Base-by-base conservation (phyloP, 306 rosid species). In the Vicia sativa region DNA sequence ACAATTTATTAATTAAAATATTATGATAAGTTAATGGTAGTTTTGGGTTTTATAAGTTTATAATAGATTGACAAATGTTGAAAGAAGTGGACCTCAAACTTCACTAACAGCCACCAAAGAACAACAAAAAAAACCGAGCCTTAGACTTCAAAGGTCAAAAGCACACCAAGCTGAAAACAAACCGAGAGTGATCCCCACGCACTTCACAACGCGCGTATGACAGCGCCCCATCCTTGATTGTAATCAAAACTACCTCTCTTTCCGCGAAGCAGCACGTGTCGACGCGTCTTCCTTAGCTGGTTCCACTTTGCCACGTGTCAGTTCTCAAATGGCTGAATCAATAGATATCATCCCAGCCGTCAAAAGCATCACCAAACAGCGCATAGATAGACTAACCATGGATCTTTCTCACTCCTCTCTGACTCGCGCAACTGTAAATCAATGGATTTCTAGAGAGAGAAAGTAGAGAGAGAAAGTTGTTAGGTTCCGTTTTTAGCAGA, bases 241-340 rank as follows among this genome's bases (percentile, higher is more conserved):
- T 29, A 11, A 29, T 41, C 28, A 31, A 65, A 65, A 28, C 8
- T 6, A 60, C 74, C 84, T 73, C 62, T 68, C 87, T 85, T 84
- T 71, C 96, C 82, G 60, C 74, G 81, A 87, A 81, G 44, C 74
- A 77, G 92, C 96, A 86, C 96, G 96, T 84, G 96, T 83, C 91
- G 77, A 78, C 63, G 86, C 79, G 75, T 77, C 72, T 75, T 5
- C 49, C 74, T 79, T 85, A 87, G 87, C 88, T 89, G 98, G 84
- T 49, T 74, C 39, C 45, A 11, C 31, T 8, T 8, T 8, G 7
- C 63, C 68, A 86, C 78, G 91, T 89, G 92, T 77, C 87, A 0
- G 0, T 0, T 1, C 10, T 6, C 45, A 34, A 89, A 28, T 42
- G 81, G 91, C 15, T 0, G 12, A 64, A 16, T 2, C 62, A 62